Evolutionary conservation across 495 filamentous ascomycete genomes (phyloP), one percentile per base, ranked within the genome.

Genomic region (Trichoderma erinaceum): DNA sequence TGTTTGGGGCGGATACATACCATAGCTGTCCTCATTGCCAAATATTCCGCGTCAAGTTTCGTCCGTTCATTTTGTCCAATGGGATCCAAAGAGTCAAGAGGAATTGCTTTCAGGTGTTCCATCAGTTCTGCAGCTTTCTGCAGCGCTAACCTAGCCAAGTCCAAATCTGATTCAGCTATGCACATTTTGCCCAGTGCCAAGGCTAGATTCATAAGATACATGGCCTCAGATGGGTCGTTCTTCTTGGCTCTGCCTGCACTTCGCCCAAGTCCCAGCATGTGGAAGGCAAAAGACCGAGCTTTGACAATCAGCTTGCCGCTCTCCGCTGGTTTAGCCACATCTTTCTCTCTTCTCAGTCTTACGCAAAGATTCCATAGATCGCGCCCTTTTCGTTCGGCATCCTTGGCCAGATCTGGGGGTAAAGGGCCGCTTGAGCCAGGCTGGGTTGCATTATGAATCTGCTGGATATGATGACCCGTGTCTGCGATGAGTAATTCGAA

Each of bases 321-420:
- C 21, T 48, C 8, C 12, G 10, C 11, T 2, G 25, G 61, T 21
- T 43, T 38, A 43, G 16, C 16, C 64, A 64, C 41, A 29, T 44
- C 68, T 38, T 66, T 65, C 18, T 75, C 73, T 50, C 80, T 77
- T 64, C 72, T 74, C 32, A 88, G 71, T 11, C 84, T 81, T 4
- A 85, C 87, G 66, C 87, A 85, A 21, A 86, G 70, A 71, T 94
- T 93, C 90, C 90, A 93, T 27, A 92, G 74, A 41, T 77, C 77
- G 8, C 81, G 84, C 3, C 84, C 89, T 13, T 75, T 69, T 27
- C 65, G 70, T 64, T 89, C 87, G n/a, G 88, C 77, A 44, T 85
- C 84, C 32, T 63, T 65, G 35, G 63, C 79, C 77, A 18, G 65
- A 77, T 81, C 68, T 25, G 43, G 52, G 41, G 56, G 23, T 25